Conservation (phyloP, 352 stramenopile genomes). For the Phytophthora pluvialis region DNA sequence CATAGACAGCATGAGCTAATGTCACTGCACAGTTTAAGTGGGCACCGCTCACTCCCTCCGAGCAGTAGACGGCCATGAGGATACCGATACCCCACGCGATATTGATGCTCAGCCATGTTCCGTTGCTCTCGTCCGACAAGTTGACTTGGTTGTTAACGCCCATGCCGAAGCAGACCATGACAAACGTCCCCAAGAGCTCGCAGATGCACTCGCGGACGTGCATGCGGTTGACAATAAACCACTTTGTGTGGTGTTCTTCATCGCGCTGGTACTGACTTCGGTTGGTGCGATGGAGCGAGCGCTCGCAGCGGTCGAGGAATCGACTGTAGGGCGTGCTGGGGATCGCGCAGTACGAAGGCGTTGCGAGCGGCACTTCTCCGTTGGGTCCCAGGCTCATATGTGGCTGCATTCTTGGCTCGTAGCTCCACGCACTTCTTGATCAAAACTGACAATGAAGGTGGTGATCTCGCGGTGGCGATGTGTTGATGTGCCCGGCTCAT, state of each 20-base stretch:
- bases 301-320: slow-evolving; percentile 23
- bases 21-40: slow-evolving; percentile 25
- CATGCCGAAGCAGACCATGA: slow-evolving; percentile 32
- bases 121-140: slow-evolving; percentile 17
- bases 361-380: slow-evolving; percentile 5
- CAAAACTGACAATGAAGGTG: background rate
- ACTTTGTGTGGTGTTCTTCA: slow-evolving; percentile 22
- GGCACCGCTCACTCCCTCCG: slow-evolving; percentile 23
- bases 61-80: slow-evolving; percentile 31
- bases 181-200: slow-evolving; percentile 26
- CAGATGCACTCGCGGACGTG: slow-evolving; percentile 25
- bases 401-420: slow-evolving; percentile 5
- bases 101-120: slow-evolving; percentile 35
- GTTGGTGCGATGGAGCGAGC: slow-evolving; percentile 10
- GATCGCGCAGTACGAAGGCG: slow-evolving; percentile 9
- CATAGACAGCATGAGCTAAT: slow-evolving; percentile 21
- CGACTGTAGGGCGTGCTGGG: slow-evolving; percentile 10
- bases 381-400: background rate
- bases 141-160: slow-evolving; percentile 33
- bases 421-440: background rate
- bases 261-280: slow-evolving; percentile 2
- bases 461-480: too few species aligned
- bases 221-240: slow-evolving; percentile 16
- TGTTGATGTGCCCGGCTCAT: slow-evolving; percentile 10
- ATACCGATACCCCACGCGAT: slow-evolving; percentile 26